Percentiles rank a stretch among this genome's conserved stretches.
Evolutionary conservation across 169 alveolate genomes (phyloP).

Genomic region (Eimeria mitis): DNA sequence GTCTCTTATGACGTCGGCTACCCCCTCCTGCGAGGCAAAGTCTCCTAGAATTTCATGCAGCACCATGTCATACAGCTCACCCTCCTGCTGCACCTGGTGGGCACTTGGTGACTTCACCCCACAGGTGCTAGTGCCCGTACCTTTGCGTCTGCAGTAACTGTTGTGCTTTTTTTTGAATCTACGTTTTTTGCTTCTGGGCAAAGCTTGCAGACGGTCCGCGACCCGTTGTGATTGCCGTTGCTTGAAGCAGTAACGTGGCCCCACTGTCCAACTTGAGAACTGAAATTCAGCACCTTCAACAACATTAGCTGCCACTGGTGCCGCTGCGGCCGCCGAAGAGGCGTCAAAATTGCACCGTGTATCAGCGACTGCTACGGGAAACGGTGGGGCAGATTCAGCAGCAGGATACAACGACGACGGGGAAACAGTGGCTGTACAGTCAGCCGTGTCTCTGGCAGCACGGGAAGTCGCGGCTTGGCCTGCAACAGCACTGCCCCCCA

Average conservation of each 20-base stretch:
- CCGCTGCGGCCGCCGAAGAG: slow-evolving; percentile 1
- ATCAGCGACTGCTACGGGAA: not conserved
- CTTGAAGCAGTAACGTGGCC: not conserved
- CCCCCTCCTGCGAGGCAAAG: slow-evolving; percentile 93
- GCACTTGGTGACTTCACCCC: not conserved
- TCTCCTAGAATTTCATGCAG: slow-evolving; percentile 93
- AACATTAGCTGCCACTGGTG: not conserved
- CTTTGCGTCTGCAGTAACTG: not conserved
- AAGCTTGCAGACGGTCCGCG: slow-evolving; percentile 6
- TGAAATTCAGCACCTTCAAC: not conserved
- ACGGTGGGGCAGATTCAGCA: not conserved
- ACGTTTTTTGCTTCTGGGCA: not conserved
- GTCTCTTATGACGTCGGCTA: slow-evolving; percentile 91
- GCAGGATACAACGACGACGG: not conserved
- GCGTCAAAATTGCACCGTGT: not conserved
- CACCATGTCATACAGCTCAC: slow-evolving; percentile 88
- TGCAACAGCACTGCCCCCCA: not conserved
- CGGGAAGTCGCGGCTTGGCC: not conserved
- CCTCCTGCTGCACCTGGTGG: not conserved
- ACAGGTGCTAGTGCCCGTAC: not conserved
- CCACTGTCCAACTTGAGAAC: not conserved
- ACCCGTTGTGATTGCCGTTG: not conserved
- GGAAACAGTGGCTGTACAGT: not conserved
- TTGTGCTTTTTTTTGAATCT: not conserved
- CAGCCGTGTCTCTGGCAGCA: not conserved